Evolutionary conservation across 306 rosid species (phyloP), one percentile per base, ranked within the genome.

Genomic region (Sechiopsis laciniata): DNA sequence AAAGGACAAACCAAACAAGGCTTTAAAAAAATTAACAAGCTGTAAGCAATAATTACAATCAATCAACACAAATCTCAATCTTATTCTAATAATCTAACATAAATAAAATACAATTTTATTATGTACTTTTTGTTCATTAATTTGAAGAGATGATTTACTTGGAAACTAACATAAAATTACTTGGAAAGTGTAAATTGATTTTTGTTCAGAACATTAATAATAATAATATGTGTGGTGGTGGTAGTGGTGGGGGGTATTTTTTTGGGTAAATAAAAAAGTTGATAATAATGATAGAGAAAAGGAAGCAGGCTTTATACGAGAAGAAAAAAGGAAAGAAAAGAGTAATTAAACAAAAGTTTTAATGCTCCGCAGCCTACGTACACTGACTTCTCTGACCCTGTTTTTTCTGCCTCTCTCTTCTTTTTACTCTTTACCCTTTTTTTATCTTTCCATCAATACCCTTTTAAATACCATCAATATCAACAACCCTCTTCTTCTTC

Each of bases 231-330:
- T 2, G 11, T 52, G 63, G 29, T 26, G 29, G 29, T n/a, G 29
- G 29, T 20, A 15, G 21, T 32, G 37, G 37, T 26, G 29, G 37
- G 37, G 45, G 45, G 40, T 61, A 14, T 12, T 22, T 29, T 29
- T 12, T 26, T 14, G 19, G 10, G 13, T 10, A 56, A 56, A 58
- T 12, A 2, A 14, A 7, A 63, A 32, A 35, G 19, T 5, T 10
- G 17, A 64, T 2, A 62, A 58, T 21, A 58, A 11, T 58, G 64
- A 22, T 10, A 58, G 0, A 58, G 0, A 1, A 13, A 32, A 59
- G 21, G 35, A 8, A 11, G 9, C 72, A 67, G 55, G 72, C 72
- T 67, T 67, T 67, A 67, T 17, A 66, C 55, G 55, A 66, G 55
- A 17, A n/a, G 37, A 32, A 26, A 10, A 8, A 8, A 62, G 0